Conservation (phyloP, 495 filamentous ascomycete genomes). For the Viridothelium virens region DNA sequence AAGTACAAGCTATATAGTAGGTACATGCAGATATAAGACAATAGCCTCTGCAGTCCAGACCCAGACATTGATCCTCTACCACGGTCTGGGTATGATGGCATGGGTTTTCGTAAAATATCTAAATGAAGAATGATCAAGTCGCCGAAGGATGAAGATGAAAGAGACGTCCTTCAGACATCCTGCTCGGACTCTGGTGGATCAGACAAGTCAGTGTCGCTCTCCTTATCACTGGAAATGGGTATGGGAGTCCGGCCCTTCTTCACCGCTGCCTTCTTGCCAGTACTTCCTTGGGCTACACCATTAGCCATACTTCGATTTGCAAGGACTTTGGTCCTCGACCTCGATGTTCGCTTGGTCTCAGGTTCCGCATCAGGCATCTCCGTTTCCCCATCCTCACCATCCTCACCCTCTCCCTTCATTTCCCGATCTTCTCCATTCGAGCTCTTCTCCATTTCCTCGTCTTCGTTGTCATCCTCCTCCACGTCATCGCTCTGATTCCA, state of each 20-base stretch:
- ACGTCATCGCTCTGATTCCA: conserved; percentile 15
- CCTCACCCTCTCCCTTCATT: neutral
- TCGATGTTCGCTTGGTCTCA: neutral
- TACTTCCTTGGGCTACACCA: neutral
- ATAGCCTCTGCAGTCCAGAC: no score
- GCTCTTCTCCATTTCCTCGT: neutral
- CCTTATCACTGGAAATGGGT: conserved; percentile 11
- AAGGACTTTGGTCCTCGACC: neutral
- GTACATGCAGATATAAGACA: no score
- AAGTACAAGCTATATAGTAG: no score
- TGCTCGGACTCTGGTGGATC: conserved; percentile 18
- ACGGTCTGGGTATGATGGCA: neutral
- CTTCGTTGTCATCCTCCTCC: conserved; percentile 19
- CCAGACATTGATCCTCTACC: no score
- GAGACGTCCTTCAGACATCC: neutral
- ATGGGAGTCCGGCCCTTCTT: neutral
- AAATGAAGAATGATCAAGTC: neutral
- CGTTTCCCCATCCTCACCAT: neutral
- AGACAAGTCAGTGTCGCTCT: conserved; percentile 22
- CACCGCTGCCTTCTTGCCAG: neutral
- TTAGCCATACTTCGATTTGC: conserved; percentile 6
- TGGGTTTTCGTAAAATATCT: neutral
- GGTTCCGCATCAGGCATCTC: conserved; percentile 13
- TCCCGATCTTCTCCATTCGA: conserved; percentile 9
- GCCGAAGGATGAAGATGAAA: neutral